Base-by-base conservation (phyloP, 805 yeast genomes). In the Ogataea pignaliae region DNA sequence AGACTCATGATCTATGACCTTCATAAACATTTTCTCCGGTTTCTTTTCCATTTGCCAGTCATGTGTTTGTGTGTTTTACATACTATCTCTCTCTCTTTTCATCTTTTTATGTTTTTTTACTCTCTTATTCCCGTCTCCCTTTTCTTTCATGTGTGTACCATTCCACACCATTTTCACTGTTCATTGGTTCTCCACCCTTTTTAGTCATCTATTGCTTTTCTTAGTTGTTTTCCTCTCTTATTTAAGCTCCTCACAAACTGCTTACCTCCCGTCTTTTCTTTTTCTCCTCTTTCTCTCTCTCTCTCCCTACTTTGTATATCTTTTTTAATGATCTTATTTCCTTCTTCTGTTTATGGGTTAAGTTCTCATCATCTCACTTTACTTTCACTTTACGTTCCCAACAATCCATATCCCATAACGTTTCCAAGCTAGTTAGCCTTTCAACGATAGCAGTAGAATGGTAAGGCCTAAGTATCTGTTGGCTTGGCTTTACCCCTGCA, bases 31-130 rank as follows among this genome's bases (percentile, higher is more conserved):
- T 17, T 35, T 14, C 30, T 34, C 38, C 42, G 34, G 35, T 39
- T 31, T 42, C 44, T 49, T 42, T 39, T 43, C 45, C 39, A 37
- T 44, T 40, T 41, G 43, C 39, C 41, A 40, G 40, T 37, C n/a
- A 33, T 41, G 12, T 41, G 14, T 42, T 32, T 35, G 42, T 17
- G 36, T 30, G 42, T 30, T 30, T 30, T 5, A 13, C 33, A 30
- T 30, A 30, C 33, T 30, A 36, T 34, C 34, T 37, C 40, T 28
- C 29, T 1, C 33, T 36, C 39, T 40, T 36, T 43, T 46, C 40
- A 36, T 34, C 33, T 47, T 26, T 15, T 30, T 36, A 17, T 15
- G 14, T 40, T 15, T 18, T 16, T 35, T 15, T 35, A 13, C 16
- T 30, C 16, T 34, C 34, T 14, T 36, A 18, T 21, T 14, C 11